Percentiles rank a stretch among this genome's conserved stretches.
Conservation (phyloP, 768 basidiomycete genomes). For the Erythrobasidium yunnanense region DNA sequence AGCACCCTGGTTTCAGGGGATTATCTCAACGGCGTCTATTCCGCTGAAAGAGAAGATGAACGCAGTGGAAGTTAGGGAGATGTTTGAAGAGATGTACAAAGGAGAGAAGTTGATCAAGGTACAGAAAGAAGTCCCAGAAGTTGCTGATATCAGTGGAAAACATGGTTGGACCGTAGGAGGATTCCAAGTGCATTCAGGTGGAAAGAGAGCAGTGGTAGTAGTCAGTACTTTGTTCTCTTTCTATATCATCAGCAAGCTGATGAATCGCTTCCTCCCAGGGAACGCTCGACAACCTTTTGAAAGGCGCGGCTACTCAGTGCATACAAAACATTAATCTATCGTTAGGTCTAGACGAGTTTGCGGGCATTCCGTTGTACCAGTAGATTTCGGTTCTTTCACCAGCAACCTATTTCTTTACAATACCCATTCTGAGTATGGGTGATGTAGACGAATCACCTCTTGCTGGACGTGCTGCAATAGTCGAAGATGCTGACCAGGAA, state of each 20-base stretch:
- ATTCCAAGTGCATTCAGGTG: slow-evolving; percentile 78
- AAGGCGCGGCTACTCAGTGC: slow-evolving; percentile 98
- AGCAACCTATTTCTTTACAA: too few relatives aligned
- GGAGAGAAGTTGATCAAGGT: slow-evolving; percentile 63
- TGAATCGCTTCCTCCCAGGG: slow-evolving; percentile 49
- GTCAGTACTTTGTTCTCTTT: slow-evolving; percentile 47
- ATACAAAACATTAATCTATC: slow-evolving; percentile 88
- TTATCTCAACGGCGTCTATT: slow-evolving; percentile 72
- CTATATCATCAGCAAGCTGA: neutral
- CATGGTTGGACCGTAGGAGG: slow-evolving; percentile 89
- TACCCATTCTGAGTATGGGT: neutral
- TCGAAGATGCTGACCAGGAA: slow-evolving; percentile 33
- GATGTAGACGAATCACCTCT: slow-evolving; percentile 20
- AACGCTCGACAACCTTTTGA: slow-evolving; percentile 88
- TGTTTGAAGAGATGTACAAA: slow-evolving; percentile 69
- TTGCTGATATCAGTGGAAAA: slow-evolving; percentile 62
- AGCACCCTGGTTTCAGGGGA: slow-evolving; percentile 92
- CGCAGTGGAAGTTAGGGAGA: slow-evolving; percentile 58
- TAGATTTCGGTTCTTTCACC: too few relatives aligned
- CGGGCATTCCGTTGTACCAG: slow-evolving; percentile 53
- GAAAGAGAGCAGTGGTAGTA: slow-evolving; percentile 85
- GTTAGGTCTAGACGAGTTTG: slow-evolving; percentile 72
- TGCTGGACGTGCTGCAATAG: neutral
- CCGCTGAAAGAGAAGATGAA: slow-evolving; percentile 59
- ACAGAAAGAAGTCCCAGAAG: slow-evolving; percentile 58